Evolutionary conservation across 2,329 filamentous ascomycete genomes (phyloP), one percentile per base, ranked within the genome.

Genomic region (Venturia nashicola): DNA sequence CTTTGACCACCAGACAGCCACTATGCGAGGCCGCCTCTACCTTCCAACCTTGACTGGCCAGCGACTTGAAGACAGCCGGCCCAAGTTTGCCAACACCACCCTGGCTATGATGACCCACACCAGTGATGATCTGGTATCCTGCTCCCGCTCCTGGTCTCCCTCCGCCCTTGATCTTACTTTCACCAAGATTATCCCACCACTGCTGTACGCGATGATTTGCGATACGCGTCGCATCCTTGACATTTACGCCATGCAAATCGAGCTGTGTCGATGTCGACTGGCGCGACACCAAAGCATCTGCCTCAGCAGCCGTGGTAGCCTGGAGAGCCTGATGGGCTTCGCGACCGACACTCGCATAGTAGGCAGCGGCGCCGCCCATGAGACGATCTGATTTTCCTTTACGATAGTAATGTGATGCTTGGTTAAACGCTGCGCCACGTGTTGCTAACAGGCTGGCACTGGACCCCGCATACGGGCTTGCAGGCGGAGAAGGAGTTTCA

Each of bases 241-340:
- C 91, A 55, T 82, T 86, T 5, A 96, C 85, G 6, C 91, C 90
- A 72, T 97, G 93, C 34, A 97, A 78, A 73, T 97, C 93, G 8
- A 95, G 78, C 23, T 80, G 77, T 0, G 75, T 78, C 1, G 72
- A 65, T 0, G 80, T 81, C 61, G 89, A 92, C 71, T 91, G 87
- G 11, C 76, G 72, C 12, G 86, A 80, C 0, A 93, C 92, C 3
- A 87, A 79, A 0, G 82, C 75, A 69, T 94, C 88, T 1, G 91
- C 90, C 0, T 86, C 86, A 0, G 79, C 79, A n/a, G 85, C 85
- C 20, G 79, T 79, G n/a, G 85, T 82, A 20, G 77, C 77, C 66
- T 83, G 82, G 2, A 86, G 82, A 54, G 78, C 78, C 14, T 79
- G 80, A 5, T 83, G 78, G 65, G 86, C 82, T 59, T 90, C 85